Evolutionary conservation across 495 filamentous ascomycete genomes (phyloP), one percentile per base, ranked within the genome.

Genomic region (Bathelium albidoporum): DNA sequence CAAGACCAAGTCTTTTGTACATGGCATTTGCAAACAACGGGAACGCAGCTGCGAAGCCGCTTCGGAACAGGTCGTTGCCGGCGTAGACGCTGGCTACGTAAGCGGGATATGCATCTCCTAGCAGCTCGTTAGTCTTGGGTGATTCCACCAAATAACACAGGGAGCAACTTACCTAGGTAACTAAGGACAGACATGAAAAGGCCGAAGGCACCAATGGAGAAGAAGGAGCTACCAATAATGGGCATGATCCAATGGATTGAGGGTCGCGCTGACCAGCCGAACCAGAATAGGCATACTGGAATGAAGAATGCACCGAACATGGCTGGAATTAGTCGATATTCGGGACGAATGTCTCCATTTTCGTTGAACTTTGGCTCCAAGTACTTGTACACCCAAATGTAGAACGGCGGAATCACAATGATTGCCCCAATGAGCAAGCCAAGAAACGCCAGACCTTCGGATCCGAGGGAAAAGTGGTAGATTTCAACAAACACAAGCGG

Each of bases 181-280:
- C 67, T 67, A 28, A 81, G 73, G 1, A 75, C 73, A 11, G 72
- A 69, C 44, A 85, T 81, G 71, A 86, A 86, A n/a, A 87, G 76
- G 3, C 83, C 66, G 66, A 82, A 82, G 0, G 74, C 74, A 0
- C 81, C 82, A 20, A 83, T 71, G 12, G 78, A 66, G 70, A 87
- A 87, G 11, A 80, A 72, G 14, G 72, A 66, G 0, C 77, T 78
- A 7, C 81, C 84, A 31, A 85, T 74, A 63, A 82, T 78, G 0
- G 79, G 79, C 64, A 82, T 70, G 64, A 83, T 81, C 80, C 80
- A 83, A 60, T 82, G 79, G 34, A 82, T 67, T 7, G 52, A 59
- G 0, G 74, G 58, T 0, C 74, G 62, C 1, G 80, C 66, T 12
- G 68, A 73, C 79, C 79, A 82, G 32, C 77, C 79, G 65, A 80